Conservation (phyloP, 2,329 filamentous ascomycete species). For the Fusarium transvaalense region DNA sequence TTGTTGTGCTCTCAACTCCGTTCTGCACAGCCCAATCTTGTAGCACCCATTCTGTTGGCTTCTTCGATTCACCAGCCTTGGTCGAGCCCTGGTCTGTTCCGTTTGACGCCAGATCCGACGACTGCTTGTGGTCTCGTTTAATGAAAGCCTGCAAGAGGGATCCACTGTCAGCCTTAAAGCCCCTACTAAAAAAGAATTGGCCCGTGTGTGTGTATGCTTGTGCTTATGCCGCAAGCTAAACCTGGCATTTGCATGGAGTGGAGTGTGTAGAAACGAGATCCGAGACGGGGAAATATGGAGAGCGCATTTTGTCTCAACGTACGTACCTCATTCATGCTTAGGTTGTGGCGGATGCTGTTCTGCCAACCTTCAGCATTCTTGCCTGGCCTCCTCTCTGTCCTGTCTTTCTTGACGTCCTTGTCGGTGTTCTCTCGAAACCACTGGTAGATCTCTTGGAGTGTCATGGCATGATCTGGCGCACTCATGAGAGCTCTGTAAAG, state of each 20-base stretch:
- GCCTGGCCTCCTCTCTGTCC: constrained; percentile 29
- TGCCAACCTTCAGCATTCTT: constrained; percentile 79
- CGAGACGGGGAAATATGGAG: constrained; percentile 26
- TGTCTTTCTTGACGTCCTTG: constrained; percentile 77
- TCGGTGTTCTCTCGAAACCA: constrained; percentile 89
- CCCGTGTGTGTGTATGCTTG: constrained; percentile 23
- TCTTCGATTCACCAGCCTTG: constrained; percentile 63
- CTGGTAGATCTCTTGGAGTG: constrained; percentile 86
- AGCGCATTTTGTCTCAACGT: constrained; percentile 50
- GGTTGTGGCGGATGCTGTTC: constrained; percentile 94
- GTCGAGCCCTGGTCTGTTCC: constrained; percentile 13
- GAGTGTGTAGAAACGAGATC: constrained; percentile 19
- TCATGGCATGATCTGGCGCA: constrained; percentile 75
- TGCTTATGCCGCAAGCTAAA: constrained; percentile 23
- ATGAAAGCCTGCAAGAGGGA: constrained; percentile 54
- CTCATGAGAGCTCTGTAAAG: constrained; percentile 82
- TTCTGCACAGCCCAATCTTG: constrained; percentile 75
- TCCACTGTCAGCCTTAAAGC: constrained; percentile 34
- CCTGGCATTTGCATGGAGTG: constrained; percentile 13
- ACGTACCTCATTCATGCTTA: constrained; percentile 92
- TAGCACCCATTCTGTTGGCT: constrained; percentile 82
- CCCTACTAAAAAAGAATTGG: constrained; percentile 22
- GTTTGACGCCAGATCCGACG: constrained; percentile 44
- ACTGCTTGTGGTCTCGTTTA: constrained; percentile 54
- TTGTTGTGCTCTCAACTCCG: constrained; percentile 88